Evolutionary conservation across 2,329 filamentous ascomycete species (phyloP), one percentile per base, ranked within the genome.

Genomic region (Calonectria pteridis): DNA sequence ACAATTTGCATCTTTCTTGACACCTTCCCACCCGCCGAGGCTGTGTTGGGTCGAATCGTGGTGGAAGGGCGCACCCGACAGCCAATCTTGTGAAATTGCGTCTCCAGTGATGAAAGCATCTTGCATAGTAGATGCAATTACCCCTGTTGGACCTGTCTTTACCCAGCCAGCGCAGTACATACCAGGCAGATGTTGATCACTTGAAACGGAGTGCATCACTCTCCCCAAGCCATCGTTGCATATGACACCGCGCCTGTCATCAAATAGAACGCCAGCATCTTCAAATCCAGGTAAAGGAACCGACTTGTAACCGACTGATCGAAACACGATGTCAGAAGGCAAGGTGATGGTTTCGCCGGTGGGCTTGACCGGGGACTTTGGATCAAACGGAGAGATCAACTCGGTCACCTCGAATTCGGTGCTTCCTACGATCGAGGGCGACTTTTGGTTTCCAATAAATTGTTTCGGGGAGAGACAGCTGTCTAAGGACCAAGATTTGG

Each of bases 91-190:
- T 0, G 91, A 91, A 75, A 99, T 94, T 3, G 93, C 92, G 82
- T 98, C 96, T 1, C 93, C 97, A 0, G 95, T 98, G 11, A 91
- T 90, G 80, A 98, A 99, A 0, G 97, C 96, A 83, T 99, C 97
- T 73, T 94, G 91, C 95, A 99, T 98, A 0, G 97, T 99, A 35
- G 93, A 95, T 1, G 96, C 96, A 83, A 99, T 99, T 4, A 98
- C 96, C 3, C 97, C 97, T 0, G 95, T 98, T 0, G 97, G 96
- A 0, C 97, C 97, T 43, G 94, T 91, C 86, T 98, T 98, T 13
- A 98, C 95, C 97, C 97, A 99, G 0, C 97, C 97, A 20, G 96
- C 94, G 77, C 95, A 98, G 85, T 99, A 99, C 33, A 98, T 84
- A 0, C 96, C 95, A 0, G 93, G 91, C 81, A 77, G 87, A 80